Base-by-base conservation (phyloP, 305 asterid species). In the Nicotiana rustica region DNA sequence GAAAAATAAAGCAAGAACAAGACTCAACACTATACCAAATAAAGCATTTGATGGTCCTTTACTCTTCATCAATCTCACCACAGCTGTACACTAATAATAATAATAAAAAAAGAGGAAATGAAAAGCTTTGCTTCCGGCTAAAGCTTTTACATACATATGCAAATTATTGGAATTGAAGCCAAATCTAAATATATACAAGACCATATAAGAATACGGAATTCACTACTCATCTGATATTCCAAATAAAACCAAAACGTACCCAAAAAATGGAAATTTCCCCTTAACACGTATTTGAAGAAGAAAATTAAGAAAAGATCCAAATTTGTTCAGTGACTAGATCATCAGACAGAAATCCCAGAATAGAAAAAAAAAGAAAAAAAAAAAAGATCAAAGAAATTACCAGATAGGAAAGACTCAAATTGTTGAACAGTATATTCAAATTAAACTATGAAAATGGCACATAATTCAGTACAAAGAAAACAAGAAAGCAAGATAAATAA, bases 141-240 rank as follows among this genome's bases (percentile, higher is more conserved):
- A 86, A 87, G 89, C 66, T 31, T 80, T 67, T 41, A 8, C 49
- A 41, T 55, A 60, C 10, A 19, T 86, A 79, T 38, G 80, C 31
- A 62, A 82, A 88, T 59, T 71, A 91, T 85, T 89, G 49, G 89
- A 83, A 87, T 82, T 70, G 78, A 90, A 86, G 92, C 77, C 79
- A 88, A 86, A 85, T 57, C 87, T 60, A 60, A 52, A 6, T 78
- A 61, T 60, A 73, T 81, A 79, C 60, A 87, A 86, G 83, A 71
- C n/a, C 8, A 38, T 0, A 68, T 47, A 38, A 68, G 78, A 18
- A 12, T 14, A 44, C 10, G 13, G 59, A 70, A 44, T 19, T 41
- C 19, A 44, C 36, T 17, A 44, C 18, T 19, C 18, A 44, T 25
- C 5, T 44, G 35, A 70, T 64, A 75, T 57, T 29, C 79, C 59